Evolutionary conservation across 805 yeast species (phyloP).

Genomic region (Zygoascus ofunaensis): DNA sequence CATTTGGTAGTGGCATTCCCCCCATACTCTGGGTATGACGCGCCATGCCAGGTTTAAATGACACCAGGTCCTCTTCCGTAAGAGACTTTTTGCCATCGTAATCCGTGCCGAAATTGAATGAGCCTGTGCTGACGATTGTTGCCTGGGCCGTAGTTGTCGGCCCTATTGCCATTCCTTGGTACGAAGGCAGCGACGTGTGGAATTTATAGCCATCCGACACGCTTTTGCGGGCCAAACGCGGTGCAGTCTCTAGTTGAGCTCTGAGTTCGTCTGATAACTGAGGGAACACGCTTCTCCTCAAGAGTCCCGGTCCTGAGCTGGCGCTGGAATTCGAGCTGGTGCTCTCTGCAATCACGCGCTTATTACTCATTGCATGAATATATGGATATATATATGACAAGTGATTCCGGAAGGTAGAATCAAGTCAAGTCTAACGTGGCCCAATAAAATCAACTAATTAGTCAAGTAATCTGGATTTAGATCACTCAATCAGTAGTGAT

Average conservation of each 20-base stretch:
- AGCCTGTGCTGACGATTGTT: neutral
- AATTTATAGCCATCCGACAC: slow-evolving; percentile 27
- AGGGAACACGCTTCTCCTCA: slow-evolving; percentile 7
- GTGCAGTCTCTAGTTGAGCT: slow-evolving; percentile 19
- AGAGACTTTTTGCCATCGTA: neutral
- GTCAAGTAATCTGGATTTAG: too few relatives aligned
- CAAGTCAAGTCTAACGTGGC: too few relatives aligned
- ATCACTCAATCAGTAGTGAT: too few relatives aligned
- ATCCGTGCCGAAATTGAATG: slow-evolving; percentile 6
- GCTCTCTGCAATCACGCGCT: slow-evolving; percentile 5
- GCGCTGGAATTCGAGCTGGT: slow-evolving; percentile 2
- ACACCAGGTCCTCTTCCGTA: neutral
- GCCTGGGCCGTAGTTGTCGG: slow-evolving; percentile 13
- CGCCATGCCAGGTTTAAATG: neutral
- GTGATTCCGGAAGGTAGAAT: too few relatives aligned
- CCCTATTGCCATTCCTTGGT: slow-evolving; percentile 20
- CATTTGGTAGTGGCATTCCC: neutral
- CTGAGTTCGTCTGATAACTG: slow-evolving; percentile 18
- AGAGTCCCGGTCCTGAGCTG: slow-evolving; percentile 3
- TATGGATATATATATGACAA: too few relatives aligned
- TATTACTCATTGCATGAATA: too few relatives aligned
- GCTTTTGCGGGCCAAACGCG: slow-evolving; percentile 18
- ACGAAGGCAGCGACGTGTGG: slow-evolving; percentile 21
- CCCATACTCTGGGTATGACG: neutral
- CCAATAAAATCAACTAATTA: too few relatives aligned